Percentiles rank a stretch among this genome's conserved stretches.
Conservation (phyloP, 1,284 basidiomycete genomes). For the Cronartium quercuum region DNA sequence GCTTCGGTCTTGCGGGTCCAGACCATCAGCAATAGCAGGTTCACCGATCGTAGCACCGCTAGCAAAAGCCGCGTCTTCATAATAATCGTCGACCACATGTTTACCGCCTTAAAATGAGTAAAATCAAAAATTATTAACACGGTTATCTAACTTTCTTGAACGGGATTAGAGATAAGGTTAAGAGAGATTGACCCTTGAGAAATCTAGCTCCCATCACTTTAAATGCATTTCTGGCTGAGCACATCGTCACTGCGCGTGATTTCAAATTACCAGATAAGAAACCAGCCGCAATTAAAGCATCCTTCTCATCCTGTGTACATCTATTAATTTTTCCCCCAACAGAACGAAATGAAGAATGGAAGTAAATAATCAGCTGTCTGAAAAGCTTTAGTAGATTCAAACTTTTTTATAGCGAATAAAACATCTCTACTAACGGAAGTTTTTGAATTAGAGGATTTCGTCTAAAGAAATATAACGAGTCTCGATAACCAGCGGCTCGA, state of each 20-base stretch:
- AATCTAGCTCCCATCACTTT: conserved; percentile 89
- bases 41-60: conserved; percentile 67
- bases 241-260: conserved; percentile 84
- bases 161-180: not conserved
- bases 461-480: conserved; percentile 94
- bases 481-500: conserved; percentile 86
- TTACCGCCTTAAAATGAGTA: conserved; percentile 61
- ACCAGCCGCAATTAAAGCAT: conserved; percentile 77
- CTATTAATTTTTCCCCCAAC: conserved; percentile 10
- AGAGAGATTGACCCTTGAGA: conserved; percentile 62
- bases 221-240: conserved; percentile 85
- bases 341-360: too few species aligned
- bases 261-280: conserved; percentile 80
- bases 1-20: conserved; percentile 42
- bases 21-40: conserved; percentile 53
- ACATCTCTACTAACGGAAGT: conserved; percentile 54
- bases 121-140: not conserved
- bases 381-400: too few species aligned
- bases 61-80: conserved; percentile 70
- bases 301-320: conserved; percentile 63
- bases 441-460: conserved; percentile 83
- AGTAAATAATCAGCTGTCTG: too few species aligned
- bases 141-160: not conserved
- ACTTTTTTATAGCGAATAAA: too few species aligned
- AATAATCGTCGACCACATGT: conserved; percentile 91